Conservation (phyloP, 305 asterid genomes). For the Plantago rigida region DNA sequence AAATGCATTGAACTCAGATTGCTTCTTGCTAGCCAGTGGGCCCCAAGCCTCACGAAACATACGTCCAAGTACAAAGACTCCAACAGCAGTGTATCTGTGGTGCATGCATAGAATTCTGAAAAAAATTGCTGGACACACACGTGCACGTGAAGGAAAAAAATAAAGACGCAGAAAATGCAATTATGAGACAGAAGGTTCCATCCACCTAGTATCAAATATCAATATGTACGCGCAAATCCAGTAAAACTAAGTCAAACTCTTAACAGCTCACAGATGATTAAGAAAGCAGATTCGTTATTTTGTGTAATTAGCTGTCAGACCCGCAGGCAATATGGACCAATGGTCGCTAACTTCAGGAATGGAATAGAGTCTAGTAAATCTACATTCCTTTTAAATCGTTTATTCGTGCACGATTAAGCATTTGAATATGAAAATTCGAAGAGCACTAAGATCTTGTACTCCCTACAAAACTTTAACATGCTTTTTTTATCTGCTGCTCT, state of each 20-base stretch:
- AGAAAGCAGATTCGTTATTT: too few relatives aligned
- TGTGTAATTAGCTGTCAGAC: too few relatives aligned
- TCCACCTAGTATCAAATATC: slow-evolving; percentile 15
- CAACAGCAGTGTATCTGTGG: slow-evolving; percentile 88
- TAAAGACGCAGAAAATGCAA: slow-evolving; percentile 17
- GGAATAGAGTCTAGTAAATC: slow-evolving; percentile 3
- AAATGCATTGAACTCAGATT: slow-evolving; percentile 80
- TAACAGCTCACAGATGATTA: slow-evolving; percentile 17
- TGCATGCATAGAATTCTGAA: slow-evolving; percentile 28
- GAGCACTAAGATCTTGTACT: too few relatives aligned
- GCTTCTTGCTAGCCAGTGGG: slow-evolving; percentile 69
- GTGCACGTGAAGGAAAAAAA: too few relatives aligned
- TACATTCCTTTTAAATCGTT: background rate
- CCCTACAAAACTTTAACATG: background rate
- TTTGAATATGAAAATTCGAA: too few relatives aligned
- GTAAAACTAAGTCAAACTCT: slow-evolving; percentile 7
- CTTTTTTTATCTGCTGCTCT: background rate
- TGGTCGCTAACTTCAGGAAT: background rate
- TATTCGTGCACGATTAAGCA: too few relatives aligned
- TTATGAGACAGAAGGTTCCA: slow-evolving; percentile 7
- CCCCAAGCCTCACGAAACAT: slow-evolving; percentile 90
- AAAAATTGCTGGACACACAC: slow-evolving; percentile 21
- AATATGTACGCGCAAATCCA: background rate
- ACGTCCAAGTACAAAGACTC: slow-evolving; percentile 95
- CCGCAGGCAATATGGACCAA: background rate